Evolutionary conservation across 805 yeast species (phyloP).

Genomic region (Yarrowia sp.): DNA sequence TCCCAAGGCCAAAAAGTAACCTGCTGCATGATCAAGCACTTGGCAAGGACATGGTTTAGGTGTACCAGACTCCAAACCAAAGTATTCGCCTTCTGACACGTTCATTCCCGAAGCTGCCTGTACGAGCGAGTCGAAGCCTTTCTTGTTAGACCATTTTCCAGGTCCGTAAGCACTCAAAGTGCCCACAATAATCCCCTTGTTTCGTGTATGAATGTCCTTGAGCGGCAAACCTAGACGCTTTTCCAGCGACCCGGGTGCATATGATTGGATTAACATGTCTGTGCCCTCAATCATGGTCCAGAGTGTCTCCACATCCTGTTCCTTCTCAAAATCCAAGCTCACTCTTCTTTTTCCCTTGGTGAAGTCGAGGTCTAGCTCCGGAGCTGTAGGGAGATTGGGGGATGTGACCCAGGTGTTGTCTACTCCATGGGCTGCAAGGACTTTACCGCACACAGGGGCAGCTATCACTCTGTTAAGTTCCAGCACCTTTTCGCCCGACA

Average conservation of each 20-base stretch:
- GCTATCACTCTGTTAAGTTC: conserved; percentile 13
- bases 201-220: background rate
- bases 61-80: background rate
- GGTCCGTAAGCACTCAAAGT: background rate
- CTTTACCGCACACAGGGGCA: conserved; percentile 9
- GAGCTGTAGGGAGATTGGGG: background rate
- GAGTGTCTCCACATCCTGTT: background rate
- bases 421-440: background rate
- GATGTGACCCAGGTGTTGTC: conserved; percentile 2
- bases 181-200: background rate
- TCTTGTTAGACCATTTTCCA: background rate
- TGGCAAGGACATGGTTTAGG: conserved; percentile 11
- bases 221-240: background rate
- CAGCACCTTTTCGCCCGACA: background rate
- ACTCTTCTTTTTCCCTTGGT: conserved; percentile 3
- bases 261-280: conserved; percentile 4
- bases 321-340: background rate
- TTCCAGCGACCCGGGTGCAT: conserved; percentile 4
- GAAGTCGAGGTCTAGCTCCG: background rate
- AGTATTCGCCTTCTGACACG: background rate
- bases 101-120: conserved; percentile 15
- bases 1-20: conserved; percentile 12
- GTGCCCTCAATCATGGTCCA: background rate
- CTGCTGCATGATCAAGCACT: conserved; percentile 10
- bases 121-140: background rate